Conservation (phyloP, 805 yeast genomes). For the Danielozyma ontarioensis region DNA sequence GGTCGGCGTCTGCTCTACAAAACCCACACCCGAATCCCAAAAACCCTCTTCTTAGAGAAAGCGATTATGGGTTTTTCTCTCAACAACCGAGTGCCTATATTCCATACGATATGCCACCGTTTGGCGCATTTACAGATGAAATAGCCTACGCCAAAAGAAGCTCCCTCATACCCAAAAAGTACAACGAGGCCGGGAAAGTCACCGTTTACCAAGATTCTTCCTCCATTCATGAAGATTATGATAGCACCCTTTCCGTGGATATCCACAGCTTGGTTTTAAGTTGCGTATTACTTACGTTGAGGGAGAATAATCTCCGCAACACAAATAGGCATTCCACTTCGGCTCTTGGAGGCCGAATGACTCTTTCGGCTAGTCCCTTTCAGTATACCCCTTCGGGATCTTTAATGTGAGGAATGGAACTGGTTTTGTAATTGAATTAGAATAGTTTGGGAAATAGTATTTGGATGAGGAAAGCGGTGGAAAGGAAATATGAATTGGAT, state of each 20-base stretch:
- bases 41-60: conserved; percentile 18
- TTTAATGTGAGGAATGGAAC: too few relatives aligned
- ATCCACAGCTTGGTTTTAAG: conserved; percentile 26
- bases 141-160: conserved; percentile 14
- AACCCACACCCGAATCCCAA: conserved; percentile 29
- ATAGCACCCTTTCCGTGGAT: conserved; percentile 29
- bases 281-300: conserved; percentile 24
- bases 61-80: conserved; percentile 2
- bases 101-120: conserved; percentile 33
- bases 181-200: conserved; percentile 27
- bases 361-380: too few relatives aligned
- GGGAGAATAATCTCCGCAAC: conserved; percentile 26
- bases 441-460: too few relatives aligned
- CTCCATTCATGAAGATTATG: conserved; percentile 2
- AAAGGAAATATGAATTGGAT: too few relatives aligned
- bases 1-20: conserved; percentile 1
- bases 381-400: too few relatives aligned
- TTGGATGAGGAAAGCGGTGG: too few relatives aligned
- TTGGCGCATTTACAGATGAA: conserved; percentile 30
- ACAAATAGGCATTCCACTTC: background rate
- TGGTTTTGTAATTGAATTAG: too few relatives aligned
- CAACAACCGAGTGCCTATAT: conserved; percentile 9
- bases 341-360: background rate
- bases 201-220: conserved; percentile 30
- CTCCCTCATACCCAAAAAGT: conserved; percentile 30